Conservation (phyloP, 2,329 filamentous ascomycete genomes). For the Trichoderma harzianum region DNA sequence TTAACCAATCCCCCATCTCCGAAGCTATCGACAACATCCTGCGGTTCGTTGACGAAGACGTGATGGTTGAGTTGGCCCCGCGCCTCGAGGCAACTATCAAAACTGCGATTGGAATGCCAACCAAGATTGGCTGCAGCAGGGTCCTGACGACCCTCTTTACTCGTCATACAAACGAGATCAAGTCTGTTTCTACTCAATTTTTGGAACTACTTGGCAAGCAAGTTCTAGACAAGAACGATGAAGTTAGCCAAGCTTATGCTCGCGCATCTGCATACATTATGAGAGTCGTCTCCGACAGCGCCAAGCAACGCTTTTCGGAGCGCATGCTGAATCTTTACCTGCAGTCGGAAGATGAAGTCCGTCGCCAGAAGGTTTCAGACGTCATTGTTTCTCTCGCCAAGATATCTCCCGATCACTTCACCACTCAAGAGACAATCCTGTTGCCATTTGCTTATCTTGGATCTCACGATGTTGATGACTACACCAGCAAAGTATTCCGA, state of each 20-base stretch:
- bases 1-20: slow-evolving; percentile 83
- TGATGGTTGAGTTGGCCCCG: slow-evolving; percentile 72
- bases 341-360: slow-evolving; percentile 70
- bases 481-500: slow-evolving; percentile 73
- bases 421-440: slow-evolving; percentile 67
- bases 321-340: slow-evolving; percentile 71
- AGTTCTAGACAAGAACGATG: slow-evolving; percentile 87
- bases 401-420: slow-evolving; percentile 84
- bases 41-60: slow-evolving; percentile 72
- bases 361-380: slow-evolving; percentile 74
- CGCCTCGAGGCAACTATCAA: slow-evolving; percentile 77
- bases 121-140: slow-evolving; percentile 86
- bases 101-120: slow-evolving; percentile 82
- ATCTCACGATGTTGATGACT: slow-evolving; percentile 78
- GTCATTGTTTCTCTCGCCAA: slow-evolving; percentile 81
- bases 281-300: slow-evolving; percentile 50
- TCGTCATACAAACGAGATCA: slow-evolving; percentile 70
- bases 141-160: slow-evolving; percentile 83
- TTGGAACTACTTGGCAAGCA: slow-evolving; percentile 76
- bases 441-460: slow-evolving; percentile 86
- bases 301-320: slow-evolving; percentile 49
- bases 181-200: slow-evolving; percentile 70
- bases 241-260: slow-evolving; percentile 86
- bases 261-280: slow-evolving; percentile 82
- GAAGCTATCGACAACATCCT: slow-evolving; percentile 89